Conservation (phyloP, 2,329 filamentous ascomycete species). For the Cercospora zeae-maydis region DNA sequence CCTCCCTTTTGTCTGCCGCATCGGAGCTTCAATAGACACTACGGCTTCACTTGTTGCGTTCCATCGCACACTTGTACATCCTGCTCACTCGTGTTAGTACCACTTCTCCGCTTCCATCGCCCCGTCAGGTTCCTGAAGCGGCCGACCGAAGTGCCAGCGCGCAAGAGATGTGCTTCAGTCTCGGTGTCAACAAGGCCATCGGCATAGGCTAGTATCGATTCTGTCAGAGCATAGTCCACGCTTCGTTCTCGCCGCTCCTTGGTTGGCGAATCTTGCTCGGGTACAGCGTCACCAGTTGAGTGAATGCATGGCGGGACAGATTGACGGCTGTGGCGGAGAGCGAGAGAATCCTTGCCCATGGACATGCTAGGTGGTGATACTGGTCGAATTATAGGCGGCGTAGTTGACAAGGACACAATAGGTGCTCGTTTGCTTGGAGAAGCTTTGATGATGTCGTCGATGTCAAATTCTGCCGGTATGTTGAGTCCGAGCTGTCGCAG, state of each 20-base stretch:
- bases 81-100: not conserved
- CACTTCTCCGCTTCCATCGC: constrained; percentile 2
- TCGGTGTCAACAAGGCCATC: not conserved
- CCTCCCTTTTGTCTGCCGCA: not conserved
- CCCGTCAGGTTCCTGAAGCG: not conserved
- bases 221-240: constrained; percentile 1
- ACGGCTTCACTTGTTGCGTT: not conserved
- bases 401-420: not conserved
- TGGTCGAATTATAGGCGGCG: constrained; percentile 7
- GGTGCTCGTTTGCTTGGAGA: constrained; percentile 5
- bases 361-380: not conserved
- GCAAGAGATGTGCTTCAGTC: not conserved
- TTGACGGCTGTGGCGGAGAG: not conserved
- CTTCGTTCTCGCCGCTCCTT: not conserved
- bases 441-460: constrained; percentile 9
- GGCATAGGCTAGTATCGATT: not conserved
- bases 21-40: not conserved
- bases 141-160: not conserved
- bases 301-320: not conserved
- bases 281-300: not conserved
- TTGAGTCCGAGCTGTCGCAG: constrained; percentile 5
- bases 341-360: constrained; percentile 11
- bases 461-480: not conserved
- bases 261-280: not conserved
- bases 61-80: not conserved